Percentiles rank a stretch among this genome's conserved stretches.
Evolutionary conservation across 2,329 filamentous ascomycete species (phyloP).

Genomic region (Penicillium brevicompactum): DNA sequence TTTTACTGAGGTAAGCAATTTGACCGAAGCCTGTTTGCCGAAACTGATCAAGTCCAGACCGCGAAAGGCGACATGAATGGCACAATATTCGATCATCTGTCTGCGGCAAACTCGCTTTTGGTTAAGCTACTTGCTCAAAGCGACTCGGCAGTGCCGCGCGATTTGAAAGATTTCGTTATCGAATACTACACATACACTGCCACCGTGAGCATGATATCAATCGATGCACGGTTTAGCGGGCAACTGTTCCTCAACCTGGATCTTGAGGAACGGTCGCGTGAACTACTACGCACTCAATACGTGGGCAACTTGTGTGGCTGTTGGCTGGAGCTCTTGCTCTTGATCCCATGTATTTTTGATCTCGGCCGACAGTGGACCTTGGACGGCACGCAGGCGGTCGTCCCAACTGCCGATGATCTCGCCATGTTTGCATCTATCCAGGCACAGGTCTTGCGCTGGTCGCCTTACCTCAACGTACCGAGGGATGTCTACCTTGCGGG

Average conservation of each 20-base stretch:
- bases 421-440: conserved; percentile 49
- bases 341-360: conserved; percentile 37
- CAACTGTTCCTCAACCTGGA: conserved; percentile 44
- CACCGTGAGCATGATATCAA: conserved; percentile 52
- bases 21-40: neutral
- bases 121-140: conserved; percentile 39
- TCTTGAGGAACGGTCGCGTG: conserved; percentile 42
- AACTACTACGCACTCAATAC: conserved; percentile 28
- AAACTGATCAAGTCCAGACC: conserved; percentile 29
- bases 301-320: conserved; percentile 35
- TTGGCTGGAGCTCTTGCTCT: conserved; percentile 32
- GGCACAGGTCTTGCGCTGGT: conserved; percentile 45
- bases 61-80: conserved; percentile 50
- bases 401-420: conserved; percentile 45
- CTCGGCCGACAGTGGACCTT: conserved; percentile 38
- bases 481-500: conserved; percentile 46
- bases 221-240: conserved; percentile 34
- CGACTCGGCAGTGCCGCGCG: conserved; percentile 35
- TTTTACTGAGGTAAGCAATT: conserved; percentile 47
- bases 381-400: conserved; percentile 23
- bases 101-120: conserved; percentile 48
- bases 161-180: conserved; percentile 49
- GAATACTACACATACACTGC: conserved; percentile 55
- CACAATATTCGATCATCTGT: conserved; percentile 50
- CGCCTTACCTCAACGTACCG: conserved; percentile 38